phyloP scores from a whole-genome alignment of 1,284 basidiomycete genomes.

The Leccinum angustisporum region DNA sequence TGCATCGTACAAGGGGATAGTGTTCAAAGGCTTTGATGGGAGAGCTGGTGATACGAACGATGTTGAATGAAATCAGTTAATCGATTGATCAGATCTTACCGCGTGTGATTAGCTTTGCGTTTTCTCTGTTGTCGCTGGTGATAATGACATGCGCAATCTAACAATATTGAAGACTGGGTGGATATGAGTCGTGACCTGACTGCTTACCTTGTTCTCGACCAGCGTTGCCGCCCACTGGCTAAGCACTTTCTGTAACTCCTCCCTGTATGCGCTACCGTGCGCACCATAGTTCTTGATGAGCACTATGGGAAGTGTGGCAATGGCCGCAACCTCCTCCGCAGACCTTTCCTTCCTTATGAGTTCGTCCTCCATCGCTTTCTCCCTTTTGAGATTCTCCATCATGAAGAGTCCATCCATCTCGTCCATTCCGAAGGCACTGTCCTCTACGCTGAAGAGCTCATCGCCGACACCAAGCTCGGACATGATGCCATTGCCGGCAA shows the following conservation, averaged over 20 bases:
- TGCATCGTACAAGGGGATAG: slow-evolving; percentile 82
- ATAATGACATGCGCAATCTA: slow-evolving; percentile 91
- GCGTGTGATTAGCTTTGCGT: slow-evolving; percentile 81
- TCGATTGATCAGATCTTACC: slow-evolving; percentile 39
- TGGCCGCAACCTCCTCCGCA: slow-evolving; percentile 46
- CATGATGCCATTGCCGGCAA: slow-evolving; percentile 83
- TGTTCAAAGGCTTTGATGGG: slow-evolving; percentile 81
- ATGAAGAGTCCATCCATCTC: slow-evolving; percentile 8
- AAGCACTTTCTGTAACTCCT: slow-evolving; percentile 76
- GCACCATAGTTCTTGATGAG: slow-evolving; percentile 77
- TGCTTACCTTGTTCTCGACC: slow-evolving; percentile 69
- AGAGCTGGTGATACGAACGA: slow-evolving; percentile 53
- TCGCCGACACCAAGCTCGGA: slow-evolving; percentile 81
- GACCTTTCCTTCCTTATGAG: slow-evolving; percentile 35
- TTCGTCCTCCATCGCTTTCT: slow-evolving; percentile 30
- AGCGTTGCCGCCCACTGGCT: slow-evolving; percentile 86
- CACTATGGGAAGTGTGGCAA: slow-evolving; percentile 79
- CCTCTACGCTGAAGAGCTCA: slow-evolving; percentile 49
- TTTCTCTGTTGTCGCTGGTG: slow-evolving; percentile 87
- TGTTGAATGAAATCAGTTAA: background rate
- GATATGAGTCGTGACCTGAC: background rate
- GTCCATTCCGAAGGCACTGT: slow-evolving; percentile 28
- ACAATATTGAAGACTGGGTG: slow-evolving; percentile 1
- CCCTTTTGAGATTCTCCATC: slow-evolving; percentile 22
- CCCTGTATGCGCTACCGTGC: slow-evolving; percentile 62